These are phyloP conservation scores for Pezicula radicicola DNA, from an alignment of 2,329 filamentous ascomycete genomes.

Conservation along the genomic window DNA sequence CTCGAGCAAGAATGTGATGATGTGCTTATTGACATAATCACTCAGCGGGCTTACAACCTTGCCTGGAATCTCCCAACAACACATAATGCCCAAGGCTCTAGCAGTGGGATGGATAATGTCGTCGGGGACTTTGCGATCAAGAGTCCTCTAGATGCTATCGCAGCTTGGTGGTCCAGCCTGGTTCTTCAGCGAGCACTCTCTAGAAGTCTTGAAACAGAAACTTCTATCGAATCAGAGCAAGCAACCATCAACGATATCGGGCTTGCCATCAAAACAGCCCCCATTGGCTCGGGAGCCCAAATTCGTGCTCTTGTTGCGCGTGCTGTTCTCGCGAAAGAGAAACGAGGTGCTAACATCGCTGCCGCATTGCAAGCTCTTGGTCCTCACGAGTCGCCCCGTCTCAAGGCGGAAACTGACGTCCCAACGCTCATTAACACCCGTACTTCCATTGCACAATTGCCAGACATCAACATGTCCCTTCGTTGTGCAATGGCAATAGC, in stretches of 20 bases:
- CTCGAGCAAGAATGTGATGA: slow-evolving; percentile 79
- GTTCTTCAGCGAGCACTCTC: slow-evolving; percentile 68
- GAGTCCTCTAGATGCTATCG: slow-evolving; percentile 84
- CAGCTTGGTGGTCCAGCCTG: slow-evolving; percentile 84
- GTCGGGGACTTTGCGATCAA: slow-evolving; percentile 82
- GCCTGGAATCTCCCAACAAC: slow-evolving; percentile 81
- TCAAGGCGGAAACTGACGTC: slow-evolving; percentile 8
- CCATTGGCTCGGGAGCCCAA: slow-evolving; percentile 72
- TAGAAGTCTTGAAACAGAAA: slow-evolving; percentile 55
- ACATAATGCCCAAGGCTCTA: slow-evolving; percentile 57
- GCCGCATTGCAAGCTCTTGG: slow-evolving; percentile 51
- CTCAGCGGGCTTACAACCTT: slow-evolving; percentile 84
- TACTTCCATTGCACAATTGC: slow-evolving; percentile 38
- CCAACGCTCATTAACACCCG: slow-evolving; percentile 44
- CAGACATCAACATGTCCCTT: slow-evolving; percentile 54
- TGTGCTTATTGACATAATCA: slow-evolving; percentile 72
- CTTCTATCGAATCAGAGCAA: slow-evolving; percentile 37
- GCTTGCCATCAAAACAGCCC: slow-evolving; percentile 70
- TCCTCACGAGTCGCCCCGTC: slow-evolving; percentile 34
- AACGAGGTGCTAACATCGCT: slow-evolving; percentile 54
- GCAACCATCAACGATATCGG: slow-evolving; percentile 51
- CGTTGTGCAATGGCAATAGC: slow-evolving; percentile 59
- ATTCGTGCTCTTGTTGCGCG: slow-evolving; percentile 57
- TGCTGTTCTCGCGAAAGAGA: slow-evolving; percentile 52
- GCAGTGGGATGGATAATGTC: slow-evolving; percentile 76